phyloP scores from a whole-genome alignment of 164 flowering plant species.

The Protea cynaroides region DNA sequence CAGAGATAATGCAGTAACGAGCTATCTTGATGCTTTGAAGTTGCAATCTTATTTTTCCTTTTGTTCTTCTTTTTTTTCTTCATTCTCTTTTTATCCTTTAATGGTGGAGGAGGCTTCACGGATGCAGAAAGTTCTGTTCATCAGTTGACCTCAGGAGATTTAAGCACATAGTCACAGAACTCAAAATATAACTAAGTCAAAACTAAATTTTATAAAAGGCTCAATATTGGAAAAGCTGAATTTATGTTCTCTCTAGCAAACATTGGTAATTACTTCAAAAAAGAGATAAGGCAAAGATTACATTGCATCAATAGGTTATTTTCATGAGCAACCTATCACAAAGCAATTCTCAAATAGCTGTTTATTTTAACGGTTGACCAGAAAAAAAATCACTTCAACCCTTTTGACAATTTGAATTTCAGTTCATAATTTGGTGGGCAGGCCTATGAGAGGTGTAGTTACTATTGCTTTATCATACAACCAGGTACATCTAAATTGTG shows the following conservation, averaged over 20 bases:
- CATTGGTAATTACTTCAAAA: constrained; percentile 32
- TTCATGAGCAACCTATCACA: neutral
- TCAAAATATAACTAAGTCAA: too few species aligned
- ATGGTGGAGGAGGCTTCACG: too few species aligned
- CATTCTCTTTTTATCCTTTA: too few species aligned
- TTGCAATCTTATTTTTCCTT: neutral
- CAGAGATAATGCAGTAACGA: too few species aligned
- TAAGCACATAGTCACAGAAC: too few species aligned
- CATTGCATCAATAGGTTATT: constrained; percentile 42
- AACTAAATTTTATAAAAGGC: too few species aligned
- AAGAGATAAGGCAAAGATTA: constrained; percentile 25
- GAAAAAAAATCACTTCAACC: too few species aligned
- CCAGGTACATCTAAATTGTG: constrained; percentile 27
- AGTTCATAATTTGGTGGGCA: constrained; percentile 83
- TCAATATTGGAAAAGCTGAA: constrained; percentile 59
- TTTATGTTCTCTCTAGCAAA: constrained; percentile 55
- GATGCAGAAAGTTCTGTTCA: too few species aligned
- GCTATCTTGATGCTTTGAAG: too few species aligned
- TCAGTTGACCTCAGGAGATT: too few species aligned
- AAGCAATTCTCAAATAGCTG: neutral
- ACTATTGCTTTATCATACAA: constrained; percentile 66
- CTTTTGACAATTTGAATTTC: constrained; percentile 12
- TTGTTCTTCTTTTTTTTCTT: too few species aligned
- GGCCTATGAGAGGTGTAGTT: constrained; percentile 85
- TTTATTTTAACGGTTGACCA: neutral